Evolutionary conservation across 108 stramenopile species (phyloP).

Genomic region (Epipyxis sp.): DNA sequence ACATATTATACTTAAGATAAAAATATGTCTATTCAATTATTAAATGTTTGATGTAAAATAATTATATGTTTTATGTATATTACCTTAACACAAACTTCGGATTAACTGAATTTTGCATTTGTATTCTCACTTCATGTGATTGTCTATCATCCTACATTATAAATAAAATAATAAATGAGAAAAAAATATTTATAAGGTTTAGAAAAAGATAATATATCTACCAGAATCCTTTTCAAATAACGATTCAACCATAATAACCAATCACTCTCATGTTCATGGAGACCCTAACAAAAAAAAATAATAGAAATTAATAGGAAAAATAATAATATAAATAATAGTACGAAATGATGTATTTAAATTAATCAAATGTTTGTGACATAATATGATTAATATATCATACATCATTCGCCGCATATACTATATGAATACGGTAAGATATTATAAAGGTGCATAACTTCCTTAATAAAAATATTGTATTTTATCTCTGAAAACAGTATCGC

Average conservation of each 20-base stretch:
- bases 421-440: no score
- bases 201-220: background rate
- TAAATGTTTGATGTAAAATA: no score
- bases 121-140: background rate
- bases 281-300: background rate
- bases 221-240: conserved; percentile 11
- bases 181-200: background rate
- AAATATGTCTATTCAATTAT: no score
- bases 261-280: background rate
- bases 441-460: no score
- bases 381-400: no score
- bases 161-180: background rate
- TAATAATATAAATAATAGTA: no score
- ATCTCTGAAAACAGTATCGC: background rate
- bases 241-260: background rate
- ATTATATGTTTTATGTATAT: no score
- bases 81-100: conserved; percentile 42
- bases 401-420: no score
- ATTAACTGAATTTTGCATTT: conserved; percentile 19
- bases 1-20: no score
- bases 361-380: no score
- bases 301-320: no score
- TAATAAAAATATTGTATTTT: background rate
- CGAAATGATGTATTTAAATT: no score
- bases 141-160: background rate